Conservation (phyloP, 108 stramenopile genomes). For the Bacterosira constricta region DNA sequence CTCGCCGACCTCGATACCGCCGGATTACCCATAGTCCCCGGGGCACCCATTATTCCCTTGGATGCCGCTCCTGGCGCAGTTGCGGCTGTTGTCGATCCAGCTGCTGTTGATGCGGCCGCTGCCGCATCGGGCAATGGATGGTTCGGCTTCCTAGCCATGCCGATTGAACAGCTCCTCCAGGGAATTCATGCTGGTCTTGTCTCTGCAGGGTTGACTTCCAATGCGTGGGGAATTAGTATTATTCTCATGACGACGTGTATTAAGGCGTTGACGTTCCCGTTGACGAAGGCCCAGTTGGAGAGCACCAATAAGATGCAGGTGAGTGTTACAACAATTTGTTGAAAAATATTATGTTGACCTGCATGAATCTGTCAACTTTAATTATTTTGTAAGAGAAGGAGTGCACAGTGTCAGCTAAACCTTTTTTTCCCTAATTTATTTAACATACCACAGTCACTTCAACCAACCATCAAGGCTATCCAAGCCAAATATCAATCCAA, state of each 20-base stretch:
- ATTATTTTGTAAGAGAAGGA: no score
- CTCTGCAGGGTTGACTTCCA: slow-evolving; percentile 62
- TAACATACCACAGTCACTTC: slow-evolving; percentile 78
- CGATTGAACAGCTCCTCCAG: slow-evolving; percentile 67
- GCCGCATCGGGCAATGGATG: slow-evolving; percentile 74
- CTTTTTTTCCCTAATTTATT: no score
- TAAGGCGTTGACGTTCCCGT: slow-evolving; percentile 90
- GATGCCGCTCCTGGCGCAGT: slow-evolving; percentile 38
- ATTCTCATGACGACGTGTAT: slow-evolving; percentile 90
- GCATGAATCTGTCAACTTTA: no score
- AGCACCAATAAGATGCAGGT: slow-evolving; percentile 96
- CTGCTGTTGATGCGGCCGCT: slow-evolving; percentile 45
- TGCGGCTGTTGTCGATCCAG: slow-evolving; percentile 28
- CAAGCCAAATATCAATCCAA: slow-evolving; percentile 95
- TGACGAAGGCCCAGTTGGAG: slow-evolving; percentile 91
- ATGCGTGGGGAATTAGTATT: slow-evolving; percentile 93
- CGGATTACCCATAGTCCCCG: no score
- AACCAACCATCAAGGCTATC: slow-evolving; percentile 88
- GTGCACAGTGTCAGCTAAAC: no score
- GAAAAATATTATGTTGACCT: no score
- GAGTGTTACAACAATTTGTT: no score
- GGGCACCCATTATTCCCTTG: neutral
- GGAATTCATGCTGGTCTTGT: slow-evolving; percentile 66
- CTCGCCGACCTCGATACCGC: slow-evolving; percentile 56
- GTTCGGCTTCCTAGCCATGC: slow-evolving; percentile 87